Base-by-base conservation (phyloP, 129 eudicot genomes). In the Escallonia herrerae region DNA sequence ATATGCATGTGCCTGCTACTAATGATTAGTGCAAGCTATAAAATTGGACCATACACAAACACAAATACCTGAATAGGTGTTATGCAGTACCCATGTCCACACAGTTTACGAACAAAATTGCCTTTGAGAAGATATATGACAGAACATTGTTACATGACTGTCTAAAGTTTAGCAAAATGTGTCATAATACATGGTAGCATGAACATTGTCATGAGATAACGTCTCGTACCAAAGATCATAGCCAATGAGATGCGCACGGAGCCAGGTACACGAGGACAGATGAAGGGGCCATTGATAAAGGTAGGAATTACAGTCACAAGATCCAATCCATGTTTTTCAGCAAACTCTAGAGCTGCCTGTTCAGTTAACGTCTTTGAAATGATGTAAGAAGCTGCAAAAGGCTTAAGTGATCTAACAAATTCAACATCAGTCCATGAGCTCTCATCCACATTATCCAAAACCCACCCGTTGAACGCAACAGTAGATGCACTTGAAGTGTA, bases 271-370 rank as follows among this genome's bases (percentile, higher is more conserved):
- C 49, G 43, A 43, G 78, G 67, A 47, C 75, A 61, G 13, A 78
- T 62, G 48, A 78, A 78, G 8, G 78, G 78, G 5, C 82, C 82
- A 5, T 66, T 47, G 8, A 68, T 68, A 67, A 71, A 78, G 4
- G 78, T 62, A 8, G 82, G 82, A 48, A 72, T 7, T n/a, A 78
- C 78, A n/a, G 74, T 43, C 47, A 72, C 79, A 57, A 78, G 75
- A n/a, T 72, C 82, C 71, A 78, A 33, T 1, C 78, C 71, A 66
- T 72, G 51, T 10, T 70, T 52, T 39, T 72, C 67, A 7, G 82
- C 82, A 51, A 62, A 63, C 5, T 78, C 78, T 6, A 73, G 37
- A 7, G 82, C 82, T 11, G 78, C 78, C 33, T 33, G 67, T 33
- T 78, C 82, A 10, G 75, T 64, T 13, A 78, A 43, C 11, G 78